Evolutionary conservation across 805 yeast species (phyloP).

Genomic region (Tetrapisispora pingtungensis): DNA sequence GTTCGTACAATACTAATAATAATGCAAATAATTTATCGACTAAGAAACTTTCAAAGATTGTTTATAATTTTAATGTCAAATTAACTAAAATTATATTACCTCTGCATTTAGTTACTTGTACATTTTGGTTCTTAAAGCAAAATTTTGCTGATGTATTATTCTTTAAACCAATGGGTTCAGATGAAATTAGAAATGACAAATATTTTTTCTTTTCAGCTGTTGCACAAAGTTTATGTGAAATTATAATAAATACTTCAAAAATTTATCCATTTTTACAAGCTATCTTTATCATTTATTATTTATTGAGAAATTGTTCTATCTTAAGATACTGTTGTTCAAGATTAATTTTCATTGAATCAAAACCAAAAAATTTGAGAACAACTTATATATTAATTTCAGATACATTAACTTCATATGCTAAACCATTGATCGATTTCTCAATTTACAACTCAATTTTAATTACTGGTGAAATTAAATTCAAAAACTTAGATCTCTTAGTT

Average conservation of each 20-base stretch:
- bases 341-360: slow-evolving; percentile 31
- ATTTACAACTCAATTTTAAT: slow-evolving; percentile 42
- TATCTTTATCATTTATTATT: slow-evolving; percentile 7
- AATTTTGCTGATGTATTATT: slow-evolving; percentile 7
- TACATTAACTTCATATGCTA: slow-evolving; percentile 71
- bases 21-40: neutral
- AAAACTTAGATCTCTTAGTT: slow-evolving; percentile 21
- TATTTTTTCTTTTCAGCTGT: neutral
- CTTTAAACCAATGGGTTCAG: neutral
- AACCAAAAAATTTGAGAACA: slow-evolving; percentile 29
- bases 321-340: slow-evolving; percentile 29
- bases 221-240: neutral
- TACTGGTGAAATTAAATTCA: slow-evolving; percentile 7
- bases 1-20: neutral
- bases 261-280: slow-evolving; percentile 19
- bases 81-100: slow-evolving; percentile 13
- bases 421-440: slow-evolving; percentile 62
- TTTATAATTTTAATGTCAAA: slow-evolving; percentile 1
- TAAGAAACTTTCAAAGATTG: neutral
- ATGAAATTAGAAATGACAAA: neutral
- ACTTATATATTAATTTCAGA: slow-evolving; percentile 75
- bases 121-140: slow-evolving; percentile 2
- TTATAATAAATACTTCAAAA: slow-evolving; percentile 4
- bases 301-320: slow-evolving; percentile 32
- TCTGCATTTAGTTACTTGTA: slow-evolving; percentile 8